These are phyloP conservation scores for Ustilago loliicola DNA, from an alignment of 1,284 basidiomycete genomes.

Conservation along the genomic window DNA sequence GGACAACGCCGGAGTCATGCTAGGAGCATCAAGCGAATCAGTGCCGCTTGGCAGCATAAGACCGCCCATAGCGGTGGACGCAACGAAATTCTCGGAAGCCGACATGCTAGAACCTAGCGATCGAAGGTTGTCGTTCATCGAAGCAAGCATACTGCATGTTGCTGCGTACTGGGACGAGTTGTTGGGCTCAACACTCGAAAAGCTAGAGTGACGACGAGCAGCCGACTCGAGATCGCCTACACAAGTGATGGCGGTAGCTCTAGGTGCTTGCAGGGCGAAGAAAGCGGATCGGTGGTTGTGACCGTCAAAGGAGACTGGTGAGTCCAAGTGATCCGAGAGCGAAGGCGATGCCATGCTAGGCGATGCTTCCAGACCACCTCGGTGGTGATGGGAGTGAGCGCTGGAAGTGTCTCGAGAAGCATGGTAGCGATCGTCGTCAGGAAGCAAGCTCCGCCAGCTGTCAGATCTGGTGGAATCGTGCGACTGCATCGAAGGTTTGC, in stretches of 20 bases:
- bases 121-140: constrained; percentile 19
- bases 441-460: constrained; percentile 52
- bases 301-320: constrained; percentile 27
- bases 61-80: constrained; percentile 1
- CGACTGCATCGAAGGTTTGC: constrained; percentile 12
- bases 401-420: constrained; percentile 18
- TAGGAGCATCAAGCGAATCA: constrained; percentile 20
- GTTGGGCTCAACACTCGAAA: constrained; percentile 48
- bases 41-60: background rate
- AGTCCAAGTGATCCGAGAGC: constrained; percentile 40
- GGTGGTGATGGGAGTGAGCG: background rate
- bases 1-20: constrained; percentile 33
- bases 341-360: constrained; percentile 31
- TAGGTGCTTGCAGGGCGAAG: constrained; percentile 28
- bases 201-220: constrained; percentile 51
- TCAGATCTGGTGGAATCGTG: constrained; percentile 26
- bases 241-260: background rate
- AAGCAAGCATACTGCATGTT: constrained; percentile 25
- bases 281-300: constrained; percentile 40
- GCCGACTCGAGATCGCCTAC: constrained; percentile 15
- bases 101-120: constrained; percentile 13
- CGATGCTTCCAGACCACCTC: constrained; percentile 13
- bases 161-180: constrained; percentile 31
- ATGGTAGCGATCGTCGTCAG: constrained; percentile 47
- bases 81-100: constrained; percentile 12